Evolutionary conservation across 306 rosid species (phyloP), one percentile per base, ranked within the genome.

Genomic region (Carpinus fangiana): DNA sequence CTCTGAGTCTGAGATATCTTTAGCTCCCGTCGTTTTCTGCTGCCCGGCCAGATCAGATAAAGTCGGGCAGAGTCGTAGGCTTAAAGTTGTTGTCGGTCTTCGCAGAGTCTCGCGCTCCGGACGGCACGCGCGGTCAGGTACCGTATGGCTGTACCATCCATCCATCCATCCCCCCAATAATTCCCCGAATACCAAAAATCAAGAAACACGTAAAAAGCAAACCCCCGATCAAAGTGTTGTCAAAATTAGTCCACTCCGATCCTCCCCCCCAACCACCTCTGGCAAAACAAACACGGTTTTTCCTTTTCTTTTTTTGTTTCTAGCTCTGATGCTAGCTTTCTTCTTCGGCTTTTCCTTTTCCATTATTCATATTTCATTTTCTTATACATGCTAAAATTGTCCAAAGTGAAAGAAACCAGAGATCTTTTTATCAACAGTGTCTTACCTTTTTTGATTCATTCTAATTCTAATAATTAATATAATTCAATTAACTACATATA

Each of bases 81-180:
- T 38, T 66, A 36, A 36, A 10, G 72, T 41, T 38, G 72, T 67
- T 67, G 52, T 67, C 70, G 11, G 57, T 17, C 72, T 47, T 41
- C 73, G 11, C 53, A 17, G 38, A 53, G 62, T 46, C 87, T 83
- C 72, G 52, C 92, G 70, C 92, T 83, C 91, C 92, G 88, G 87
- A 87, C 79, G 90, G 91, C 96, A 90, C 96, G 93, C 97, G 89
- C 90, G 90, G 76, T 89, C 88, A 86, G 87, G 76, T 81, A 72
- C 78, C 78, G 80, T 73, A 45, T 21, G 45, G 3, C 34, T 18
- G 28, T 61, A 68, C 34, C 20, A 12, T 54, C 73, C 8, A 5
- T 1, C 45, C 45, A 4, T 5, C 43, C 5, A 72, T 72, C 73
- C 69, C 78, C 73, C 76, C 78, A 83, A 75, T 76, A 73, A 77